Evolutionary conservation across 495 filamentous ascomycete genomes (phyloP).

Genomic region (Astrothelium subdiscretum): DNA sequence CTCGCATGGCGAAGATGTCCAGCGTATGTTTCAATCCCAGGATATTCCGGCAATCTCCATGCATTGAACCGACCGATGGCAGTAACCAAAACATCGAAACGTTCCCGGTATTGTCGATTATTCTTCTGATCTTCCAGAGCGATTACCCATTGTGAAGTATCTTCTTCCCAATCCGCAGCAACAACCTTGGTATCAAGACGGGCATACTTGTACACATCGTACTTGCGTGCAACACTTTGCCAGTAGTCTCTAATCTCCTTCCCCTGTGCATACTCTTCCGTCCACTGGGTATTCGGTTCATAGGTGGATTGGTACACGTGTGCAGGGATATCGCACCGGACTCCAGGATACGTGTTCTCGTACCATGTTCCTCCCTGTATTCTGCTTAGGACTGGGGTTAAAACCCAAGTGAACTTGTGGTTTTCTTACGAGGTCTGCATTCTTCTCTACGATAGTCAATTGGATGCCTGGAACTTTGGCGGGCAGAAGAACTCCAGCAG

Average conservation of each 20-base stretch:
- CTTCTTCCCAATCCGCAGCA: slow-evolving; percentile 41
- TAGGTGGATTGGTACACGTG: slow-evolving; percentile 61
- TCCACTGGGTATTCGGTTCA: slow-evolving; percentile 54
- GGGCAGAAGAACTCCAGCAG: slow-evolving; percentile 38
- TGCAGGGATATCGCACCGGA: slow-evolving; percentile 55
- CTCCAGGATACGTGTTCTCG: slow-evolving; percentile 49
- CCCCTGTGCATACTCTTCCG: slow-evolving; percentile 50
- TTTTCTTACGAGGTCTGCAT: slow-evolving; percentile 41
- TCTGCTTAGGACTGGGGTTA: background rate
- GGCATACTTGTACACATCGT: slow-evolving; percentile 47
- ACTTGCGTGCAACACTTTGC: slow-evolving; percentile 46
- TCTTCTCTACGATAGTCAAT: slow-evolving; percentile 45
- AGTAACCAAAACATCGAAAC: slow-evolving; percentile 47
- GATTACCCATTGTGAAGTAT: slow-evolving; percentile 40
- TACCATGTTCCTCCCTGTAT: slow-evolving; percentile 43
- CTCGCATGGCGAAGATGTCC: slow-evolving; percentile 43
- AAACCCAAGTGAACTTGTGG: too few species aligned
- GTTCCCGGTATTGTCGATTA: slow-evolving; percentile 37
- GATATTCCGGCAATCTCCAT: slow-evolving; percentile 41
- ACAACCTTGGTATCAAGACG: slow-evolving; percentile 40
- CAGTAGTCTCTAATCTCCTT: slow-evolving; percentile 56
- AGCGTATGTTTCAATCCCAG: slow-evolving; percentile 37
- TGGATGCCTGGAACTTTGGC: slow-evolving; percentile 40
- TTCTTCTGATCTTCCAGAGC: slow-evolving; percentile 30
- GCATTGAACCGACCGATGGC: slow-evolving; percentile 47